Conservation (phyloP, 2,329 filamentous ascomycete genomes). For the Penicillium sp. region DNA sequence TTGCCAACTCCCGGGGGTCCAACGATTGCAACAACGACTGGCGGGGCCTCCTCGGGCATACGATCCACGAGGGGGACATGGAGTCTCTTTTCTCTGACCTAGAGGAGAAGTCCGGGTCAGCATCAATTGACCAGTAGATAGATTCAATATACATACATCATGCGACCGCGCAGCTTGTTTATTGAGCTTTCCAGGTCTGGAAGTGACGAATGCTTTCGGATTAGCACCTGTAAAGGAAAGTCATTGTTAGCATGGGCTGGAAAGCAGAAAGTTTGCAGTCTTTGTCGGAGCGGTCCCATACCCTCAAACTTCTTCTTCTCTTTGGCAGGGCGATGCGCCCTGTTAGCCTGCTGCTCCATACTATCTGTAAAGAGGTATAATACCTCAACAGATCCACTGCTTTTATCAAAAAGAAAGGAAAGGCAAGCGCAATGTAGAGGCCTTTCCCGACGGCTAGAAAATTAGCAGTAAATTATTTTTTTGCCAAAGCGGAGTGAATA, state of each 20-base stretch:
- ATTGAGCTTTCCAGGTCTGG: conserved; percentile 75
- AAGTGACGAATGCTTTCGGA: conserved; percentile 85
- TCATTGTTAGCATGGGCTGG: conserved; percentile 10
- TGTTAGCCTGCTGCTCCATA: conserved; percentile 82
- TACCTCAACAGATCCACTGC: conserved; percentile 26
- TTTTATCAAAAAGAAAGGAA: conserved; percentile 15
- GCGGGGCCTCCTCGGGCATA: conserved; percentile 90
- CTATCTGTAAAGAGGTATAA: conserved; percentile 31
- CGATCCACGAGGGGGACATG: conserved; percentile 97
- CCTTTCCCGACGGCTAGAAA: conserved; percentile 27
- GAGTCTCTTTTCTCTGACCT: conserved; percentile 92
- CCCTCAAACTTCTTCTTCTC: conserved; percentile 77
- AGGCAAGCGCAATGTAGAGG: conserved; percentile 13
- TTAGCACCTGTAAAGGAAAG: conserved; percentile 60
- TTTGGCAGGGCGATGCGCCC: conserved; percentile 81
- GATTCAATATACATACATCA: conserved; percentile 44
- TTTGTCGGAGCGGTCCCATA: conserved; percentile 37
- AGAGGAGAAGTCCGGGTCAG: conserved; percentile 18
- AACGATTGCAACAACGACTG: conserved; percentile 88
- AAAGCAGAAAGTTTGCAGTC: conserved; percentile 10
- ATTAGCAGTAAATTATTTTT: conserved; percentile 27
- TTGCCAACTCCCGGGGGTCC: conserved; percentile 90
- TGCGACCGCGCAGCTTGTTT: conserved; percentile 61
- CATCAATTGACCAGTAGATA: background rate
- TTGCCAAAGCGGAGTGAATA: conserved; percentile 30